Percentiles rank a stretch among this genome's conserved stretches.
phyloP scores from a whole-genome alignment of 1,139 yeast genomes.

The Taiozyma sp. region DNA sequence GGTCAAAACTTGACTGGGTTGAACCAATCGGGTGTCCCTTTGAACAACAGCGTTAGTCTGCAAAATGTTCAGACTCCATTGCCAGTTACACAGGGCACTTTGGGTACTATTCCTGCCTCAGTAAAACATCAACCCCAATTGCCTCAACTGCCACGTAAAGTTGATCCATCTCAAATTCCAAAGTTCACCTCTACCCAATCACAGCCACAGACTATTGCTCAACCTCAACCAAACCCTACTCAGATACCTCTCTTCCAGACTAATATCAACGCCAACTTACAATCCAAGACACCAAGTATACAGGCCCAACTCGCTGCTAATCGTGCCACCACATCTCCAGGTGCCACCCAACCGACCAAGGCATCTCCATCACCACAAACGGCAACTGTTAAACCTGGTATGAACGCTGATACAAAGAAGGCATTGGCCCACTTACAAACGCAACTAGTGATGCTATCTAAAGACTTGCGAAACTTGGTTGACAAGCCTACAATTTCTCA shows the following conservation, averaged over 20 bases:
- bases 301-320: slow-evolving; percentile 55
- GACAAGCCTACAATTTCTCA: slow-evolving; percentile 74
- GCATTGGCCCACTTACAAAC: slow-evolving; percentile 67
- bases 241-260: slow-evolving; percentile 7
- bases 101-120: not conserved
- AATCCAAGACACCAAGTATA: slow-evolving; percentile 28
- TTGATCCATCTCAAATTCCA: slow-evolving; percentile 8
- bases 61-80: not conserved
- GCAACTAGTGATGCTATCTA: slow-evolving; percentile 64
- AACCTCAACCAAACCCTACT: slow-evolving; percentile 4
- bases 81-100: not conserved
- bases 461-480: slow-evolving; percentile 57
- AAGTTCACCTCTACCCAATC: slow-evolving; percentile 1
- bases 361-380: slow-evolving; percentile 15
- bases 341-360: slow-evolving; percentile 10
- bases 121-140: not conserved
- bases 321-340: slow-evolving; percentile 27
- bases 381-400: slow-evolving; percentile 16
- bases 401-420: slow-evolving; percentile 56
- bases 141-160: not conserved
- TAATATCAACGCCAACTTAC: not conserved
- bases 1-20: not conserved
- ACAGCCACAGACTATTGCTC: not conserved
- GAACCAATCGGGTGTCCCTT: not conserved
- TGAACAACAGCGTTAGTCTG: not conserved